Base-by-base conservation (phyloP, 1,284 basidiomycete genomes). In the Rhodotorula sp. region DNA sequence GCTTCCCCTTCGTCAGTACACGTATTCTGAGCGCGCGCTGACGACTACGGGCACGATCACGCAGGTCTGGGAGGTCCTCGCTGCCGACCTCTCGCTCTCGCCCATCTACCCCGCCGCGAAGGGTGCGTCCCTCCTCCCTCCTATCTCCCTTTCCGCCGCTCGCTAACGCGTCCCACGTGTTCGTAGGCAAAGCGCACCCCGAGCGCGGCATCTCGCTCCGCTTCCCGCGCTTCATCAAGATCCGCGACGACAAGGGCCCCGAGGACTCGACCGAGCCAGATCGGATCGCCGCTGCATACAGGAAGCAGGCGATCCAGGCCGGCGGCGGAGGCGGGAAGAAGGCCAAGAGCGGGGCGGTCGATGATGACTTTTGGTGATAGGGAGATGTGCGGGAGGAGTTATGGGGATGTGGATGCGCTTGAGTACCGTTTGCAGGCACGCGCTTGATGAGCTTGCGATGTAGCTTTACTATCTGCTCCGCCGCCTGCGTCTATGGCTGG, bases 51-150 rank as follows among this genome's bases (percentile, higher is more conserved):
- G 29, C 93, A 8, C 29, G 22, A 5, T n/a, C 12, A 22, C 51
- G 10, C 48, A 63, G 62, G 62, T 99, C 2, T 99, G 96, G 95
- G 97, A 99, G 83, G 95, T 99, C 44, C 86, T 99, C 78, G 92
- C 96, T 0, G 97, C 97, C 10, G 97, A 99, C 84, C 82, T 99
- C 78, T 97, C 93, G 82, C 83, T 99, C 82, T 97, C 94, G 83
- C 97, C 97, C 1, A 88, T 99, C 41, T 99, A 99, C 81, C 92
- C 92, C 10, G 97, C 97, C 9, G 97, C 92, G n/a, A 91, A 94
- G 81, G 96, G 94, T 95, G 78, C 78, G 91, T 66, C 65, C n/a
- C 25, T 34, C 39, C 39, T 39, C 62, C 27, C 53, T 32, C 15
- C 53, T 21, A 10, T 63, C 63, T 29, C 66, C 37, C 25, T 2